Conservation (phyloP, 2,329 filamentous ascomycete species). For the Ilyonectria robusta region DNA sequence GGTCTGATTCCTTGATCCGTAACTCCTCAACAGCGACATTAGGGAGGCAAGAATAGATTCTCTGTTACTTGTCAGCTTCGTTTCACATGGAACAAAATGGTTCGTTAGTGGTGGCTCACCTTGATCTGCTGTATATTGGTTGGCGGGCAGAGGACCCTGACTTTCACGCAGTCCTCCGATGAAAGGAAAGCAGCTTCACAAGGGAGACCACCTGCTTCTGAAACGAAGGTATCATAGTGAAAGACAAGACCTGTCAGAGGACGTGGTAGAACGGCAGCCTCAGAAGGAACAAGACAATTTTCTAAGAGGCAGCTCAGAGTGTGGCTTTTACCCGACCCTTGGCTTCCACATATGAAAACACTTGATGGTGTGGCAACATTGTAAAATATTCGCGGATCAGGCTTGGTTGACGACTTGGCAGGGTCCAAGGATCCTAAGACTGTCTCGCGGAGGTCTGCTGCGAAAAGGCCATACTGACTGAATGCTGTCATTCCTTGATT, state of each 20-base stretch:
- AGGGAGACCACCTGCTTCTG: conserved; percentile 61
- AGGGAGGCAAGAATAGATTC: conserved; percentile 58
- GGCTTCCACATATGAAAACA: conserved; percentile 74
- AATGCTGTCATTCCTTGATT: not conserved
- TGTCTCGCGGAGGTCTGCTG: not conserved
- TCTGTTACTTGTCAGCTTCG: conserved; percentile 19
- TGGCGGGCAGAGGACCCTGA: conserved; percentile 68
- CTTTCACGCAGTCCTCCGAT: conserved; percentile 58
- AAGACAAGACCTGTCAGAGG: conserved; percentile 75
- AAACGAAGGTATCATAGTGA: conserved; percentile 73
- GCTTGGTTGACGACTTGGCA: not conserved
- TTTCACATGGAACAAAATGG: not conserved
- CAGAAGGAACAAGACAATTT: conserved; percentile 66
- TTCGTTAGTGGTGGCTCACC: conserved; percentile 46
- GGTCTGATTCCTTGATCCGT: conserved; percentile 63
- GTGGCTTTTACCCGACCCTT: conserved; percentile 76
- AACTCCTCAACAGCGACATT: conserved; percentile 66
- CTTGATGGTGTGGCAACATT: conserved; percentile 68
- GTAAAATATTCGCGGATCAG: conserved; percentile 55
- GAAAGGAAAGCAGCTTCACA: conserved; percentile 74
- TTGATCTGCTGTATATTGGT: conserved; percentile 63
- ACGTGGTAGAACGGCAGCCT: conserved; percentile 60
- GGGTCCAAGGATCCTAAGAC: not conserved
- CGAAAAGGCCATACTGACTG: conserved; percentile 12
- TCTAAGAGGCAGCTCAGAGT: conserved; percentile 70